These are phyloP conservation scores for Fusarium nanum DNA, from an alignment of 2,329 filamentous ascomycete species.

Conservation along the genomic window DNA sequence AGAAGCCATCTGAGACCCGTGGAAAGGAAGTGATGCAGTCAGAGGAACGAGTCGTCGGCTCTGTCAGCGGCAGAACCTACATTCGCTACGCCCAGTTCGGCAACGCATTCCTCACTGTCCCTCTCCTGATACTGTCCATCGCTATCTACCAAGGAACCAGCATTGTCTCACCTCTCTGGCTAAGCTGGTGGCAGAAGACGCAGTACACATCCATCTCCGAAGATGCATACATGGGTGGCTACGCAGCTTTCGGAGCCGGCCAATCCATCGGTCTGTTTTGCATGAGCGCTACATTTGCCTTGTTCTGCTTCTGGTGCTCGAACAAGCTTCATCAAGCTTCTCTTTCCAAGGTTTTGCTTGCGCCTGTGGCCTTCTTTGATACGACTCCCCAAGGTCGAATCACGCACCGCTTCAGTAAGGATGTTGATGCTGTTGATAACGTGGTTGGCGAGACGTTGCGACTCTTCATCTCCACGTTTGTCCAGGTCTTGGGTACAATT, in stretches of 20 bases:
- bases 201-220: slow-evolving; percentile 15
- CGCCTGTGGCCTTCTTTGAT: slow-evolving; percentile 24
- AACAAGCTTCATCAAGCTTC: slow-evolving; percentile 25
- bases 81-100: slow-evolving; percentile 27
- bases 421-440: slow-evolving; percentile 27
- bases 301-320: slow-evolving; percentile 34
- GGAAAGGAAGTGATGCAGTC: slow-evolving; percentile 32
- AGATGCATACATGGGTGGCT: slow-evolving; percentile 29
- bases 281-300: slow-evolving; percentile 16
- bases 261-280: slow-evolving; percentile 23
- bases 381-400: slow-evolving; percentile 28
- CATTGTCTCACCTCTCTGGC: slow-evolving; percentile 24
- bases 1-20: background rate
- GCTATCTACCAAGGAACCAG: slow-evolving; percentile 24
- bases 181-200: slow-evolving; percentile 30
- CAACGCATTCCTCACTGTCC: slow-evolving; percentile 18
- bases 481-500: slow-evolving; percentile 22
- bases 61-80: slow-evolving; percentile 25
- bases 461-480: slow-evolving; percentile 22
- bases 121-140: slow-evolving; percentile 16
- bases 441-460: slow-evolving; percentile 22
- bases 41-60: slow-evolving; percentile 23
- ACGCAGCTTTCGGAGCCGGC: slow-evolving; percentile 16
- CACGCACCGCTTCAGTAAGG: slow-evolving; percentile 28
- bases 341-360: slow-evolving; percentile 11